phyloP scores from a whole-genome alignment of 2,329 filamentous ascomycete genomes.

The Sporothrix pseudoabietina region DNA sequence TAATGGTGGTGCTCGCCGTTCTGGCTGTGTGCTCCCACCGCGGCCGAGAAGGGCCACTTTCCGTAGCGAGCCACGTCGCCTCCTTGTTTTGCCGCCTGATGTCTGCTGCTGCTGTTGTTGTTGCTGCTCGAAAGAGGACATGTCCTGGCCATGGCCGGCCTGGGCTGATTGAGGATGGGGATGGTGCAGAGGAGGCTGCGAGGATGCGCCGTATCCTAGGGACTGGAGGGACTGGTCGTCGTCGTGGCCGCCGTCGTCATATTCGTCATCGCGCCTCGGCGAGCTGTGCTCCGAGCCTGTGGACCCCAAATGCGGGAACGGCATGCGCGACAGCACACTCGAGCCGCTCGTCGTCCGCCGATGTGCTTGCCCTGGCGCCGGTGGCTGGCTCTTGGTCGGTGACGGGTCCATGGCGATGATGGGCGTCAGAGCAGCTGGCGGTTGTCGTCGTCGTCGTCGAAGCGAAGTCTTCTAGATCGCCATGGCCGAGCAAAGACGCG shows the following conservation, averaged over 20 bases:
- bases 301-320: constrained; percentile 20
- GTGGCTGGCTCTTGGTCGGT: constrained; percentile 6
- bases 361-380: neutral
- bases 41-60: constrained; percentile 84
- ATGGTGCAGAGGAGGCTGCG: constrained; percentile 5
- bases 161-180: constrained; percentile 23
- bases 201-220: neutral
- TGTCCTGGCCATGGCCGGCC: constrained; percentile 33
- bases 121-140: neutral
- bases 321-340: constrained; percentile 28
- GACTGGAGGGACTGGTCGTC: neutral
- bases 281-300: constrained; percentile 7
- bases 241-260: constrained; percentile 2
- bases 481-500: constrained; percentile 1
- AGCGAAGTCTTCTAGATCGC: constrained; percentile 12
- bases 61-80: constrained; percentile 79
- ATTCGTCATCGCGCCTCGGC: constrained; percentile 29
- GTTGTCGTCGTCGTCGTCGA: constrained; percentile 20
- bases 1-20: constrained; percentile 45
- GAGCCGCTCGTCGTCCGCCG: constrained; percentile 24
- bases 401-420: neutral
- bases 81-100: constrained; percentile 55
- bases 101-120: constrained; percentile 46
- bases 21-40: constrained; percentile 58
- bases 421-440: neutral